Base-by-base conservation (phyloP, 2,329 filamentous ascomycete genomes). In the Fusarium phyllophilum region DNA sequence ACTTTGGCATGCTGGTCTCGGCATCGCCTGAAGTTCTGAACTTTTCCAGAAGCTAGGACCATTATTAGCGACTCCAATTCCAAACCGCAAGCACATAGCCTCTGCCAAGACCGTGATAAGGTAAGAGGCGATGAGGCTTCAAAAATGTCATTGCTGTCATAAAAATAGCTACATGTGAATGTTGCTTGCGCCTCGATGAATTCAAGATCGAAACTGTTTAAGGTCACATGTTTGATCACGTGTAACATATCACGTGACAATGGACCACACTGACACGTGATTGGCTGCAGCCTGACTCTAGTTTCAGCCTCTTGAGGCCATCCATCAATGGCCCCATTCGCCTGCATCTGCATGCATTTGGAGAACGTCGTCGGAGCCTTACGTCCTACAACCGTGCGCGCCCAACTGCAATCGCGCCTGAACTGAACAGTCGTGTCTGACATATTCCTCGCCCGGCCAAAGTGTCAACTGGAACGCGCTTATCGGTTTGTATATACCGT, bases 371-470 rank as follows among this genome's bases (percentile, higher is more conserved):
- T 75, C 67, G 68, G 70, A 74, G 77, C 77, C 77, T 77, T 78
- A 78, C 70, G 73, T 66, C 69, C 52, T 70, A 46, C 60, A 67
- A 48, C 77, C 70, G 70, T 78, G 72, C 66, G 75, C 72, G 77
- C 77, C 77, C 75, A 78, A 78, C 74, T 70, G 75, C 74, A 71
- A 67, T 68, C 57, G 73, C 74, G 72, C 75, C 75, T 74, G 62
- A 76, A 64, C 61, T 74, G 62, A 76, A 64, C 61, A 51, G 56
- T 38, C 56, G 56, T 73, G 56, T 62, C 63, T 64, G 62, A 58
- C 57, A 73, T 72, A 63, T 68, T 72, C 65, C 41, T 76, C 69
- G 73, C 68, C 70, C 63, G 54, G 68, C 55, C 64, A 58, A 68
- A 65, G 77, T 70, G 69, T 69, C 62, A 61, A 52, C 52, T 66